Base-by-base conservation (phyloP, 2,329 filamentous ascomycete species). In the Curvularia verruculosa region DNA sequence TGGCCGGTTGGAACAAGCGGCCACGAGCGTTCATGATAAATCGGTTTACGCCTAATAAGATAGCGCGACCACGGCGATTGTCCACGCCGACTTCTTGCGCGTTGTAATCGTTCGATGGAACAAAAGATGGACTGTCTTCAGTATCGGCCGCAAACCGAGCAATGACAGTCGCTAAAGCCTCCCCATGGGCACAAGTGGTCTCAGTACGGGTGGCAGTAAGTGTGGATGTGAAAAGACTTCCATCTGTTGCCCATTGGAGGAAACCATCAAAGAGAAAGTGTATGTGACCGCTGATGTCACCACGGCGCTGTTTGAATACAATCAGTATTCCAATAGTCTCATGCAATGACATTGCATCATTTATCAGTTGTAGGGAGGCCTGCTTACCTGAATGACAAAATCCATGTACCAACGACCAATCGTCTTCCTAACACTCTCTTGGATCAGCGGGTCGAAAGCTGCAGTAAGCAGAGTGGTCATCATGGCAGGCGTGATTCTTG, bases 211-310 rank as follows among this genome's bases (percentile, higher is more conserved):
- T 67, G 1, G 71, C 69, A 9, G 65, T 64, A 9, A 82, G 60
- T 3, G 70, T 75, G 0, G 75, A 69, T 1, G 77, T 80, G 65
- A 80, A 82, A 0, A 81, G 67, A 12, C 67, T 70, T 3, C 81
- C 81, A 59, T 78, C 75, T 4, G 76, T 79, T 1, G 75, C 79
- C 81, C 81, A 83, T 2, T 79, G 80, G 3, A 83, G 69, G 47
- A 82, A 78, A 0, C 75, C 73, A 13, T 72, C 52, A 3, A 74
- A 59, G 2, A 82, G 67, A 54, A 82, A 79, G 40, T 53, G 21
- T 18, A 56, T 37, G 40, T 60, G 57, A 12, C 57, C 52, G 15
- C 26, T 52, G 29, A 58, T 36, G n/a, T 57, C 52, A 24, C 52
- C 47, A n/a, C 44, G 56, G 3, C 34, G 19, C 48, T 59, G 15